These are phyloP conservation scores for Trichoderma harzianum DNA, from an alignment of 2,329 filamentous ascomycete genomes.

Conservation along the genomic window DNA sequence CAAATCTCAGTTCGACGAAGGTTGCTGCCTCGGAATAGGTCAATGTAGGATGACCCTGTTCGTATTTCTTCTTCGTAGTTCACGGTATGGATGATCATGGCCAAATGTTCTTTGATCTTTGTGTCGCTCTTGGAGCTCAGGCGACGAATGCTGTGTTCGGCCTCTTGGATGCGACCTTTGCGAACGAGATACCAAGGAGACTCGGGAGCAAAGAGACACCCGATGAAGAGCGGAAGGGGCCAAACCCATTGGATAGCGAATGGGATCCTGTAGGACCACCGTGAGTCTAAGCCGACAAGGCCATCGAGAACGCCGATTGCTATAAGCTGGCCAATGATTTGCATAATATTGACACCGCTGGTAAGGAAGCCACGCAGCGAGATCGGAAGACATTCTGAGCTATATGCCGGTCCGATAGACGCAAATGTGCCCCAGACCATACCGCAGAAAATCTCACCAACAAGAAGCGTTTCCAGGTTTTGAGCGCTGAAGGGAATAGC, in stretches of 20 bases:
- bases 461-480: slow-evolving; percentile 36
- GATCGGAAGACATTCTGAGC: slow-evolving; percentile 40
- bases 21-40: slow-evolving; percentile 43
- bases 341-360: slow-evolving; percentile 45
- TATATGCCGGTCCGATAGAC: slow-evolving; percentile 45
- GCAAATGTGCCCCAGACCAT: slow-evolving; percentile 45
- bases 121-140: slow-evolving; percentile 2
- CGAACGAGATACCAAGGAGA: slow-evolving; percentile 15
- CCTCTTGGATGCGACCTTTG: not conserved
- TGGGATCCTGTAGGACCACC: slow-evolving; percentile 47
- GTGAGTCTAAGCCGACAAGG: slow-evolving; percentile 28
- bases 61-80: slow-evolving; percentile 36
- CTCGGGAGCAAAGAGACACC: slow-evolving; percentile 43
- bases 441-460: slow-evolving; percentile 44
- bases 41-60: slow-evolving; percentile 37
- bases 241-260: slow-evolving; percentile 50
- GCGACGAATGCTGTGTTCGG: not conserved
- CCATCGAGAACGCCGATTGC: slow-evolving; percentile 33
- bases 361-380: slow-evolving; percentile 43
- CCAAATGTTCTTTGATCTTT: slow-evolving; percentile 26
- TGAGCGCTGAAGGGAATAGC: slow-evolving; percentile 46
- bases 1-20: slow-evolving; percentile 50
- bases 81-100: slow-evolving; percentile 42
- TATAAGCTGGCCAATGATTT: slow-evolving; percentile 45
- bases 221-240: slow-evolving; percentile 40